A percentile compares a stretch with the other conserved stretches of the same genome.
Evolutionary conservation across 2,329 filamentous ascomycete genomes (phyloP).

Genomic region (Ascochyta fabae): DNA sequence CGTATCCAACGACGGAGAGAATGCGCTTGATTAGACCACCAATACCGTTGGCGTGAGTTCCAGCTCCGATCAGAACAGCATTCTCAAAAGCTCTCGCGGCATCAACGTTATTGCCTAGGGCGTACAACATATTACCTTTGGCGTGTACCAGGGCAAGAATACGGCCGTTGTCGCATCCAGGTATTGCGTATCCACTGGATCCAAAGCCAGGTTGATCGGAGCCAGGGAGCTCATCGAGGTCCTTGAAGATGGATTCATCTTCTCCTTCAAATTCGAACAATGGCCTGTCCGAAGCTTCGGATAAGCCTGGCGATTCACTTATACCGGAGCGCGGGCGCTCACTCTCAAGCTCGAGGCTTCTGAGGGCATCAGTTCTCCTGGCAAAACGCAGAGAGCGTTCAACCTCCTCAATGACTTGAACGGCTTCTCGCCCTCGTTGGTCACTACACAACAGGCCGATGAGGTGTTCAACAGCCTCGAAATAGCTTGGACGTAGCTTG

Average conservation of each 20-base stretch:
- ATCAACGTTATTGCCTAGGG: conserved; percentile 77
- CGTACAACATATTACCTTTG: conserved; percentile 98
- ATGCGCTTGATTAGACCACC: conserved; percentile 80
- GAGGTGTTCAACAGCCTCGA: conserved; percentile 94
- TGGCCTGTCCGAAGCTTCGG: conserved; percentile 63
- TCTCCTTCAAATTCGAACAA: conserved; percentile 61
- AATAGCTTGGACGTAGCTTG: conserved; percentile 80
- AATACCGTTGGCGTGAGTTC: conserved; percentile 72
- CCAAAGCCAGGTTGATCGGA: conserved; percentile 66
- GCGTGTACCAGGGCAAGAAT: conserved; percentile 94
- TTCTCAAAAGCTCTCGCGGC: conserved; percentile 94
- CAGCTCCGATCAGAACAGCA: conserved; percentile 86
- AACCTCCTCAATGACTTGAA: conserved; percentile 84
- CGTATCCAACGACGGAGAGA: conserved; percentile 67
- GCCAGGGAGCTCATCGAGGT: conserved; percentile 50
- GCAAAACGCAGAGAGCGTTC: conserved; percentile 70
- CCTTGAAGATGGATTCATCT: conserved; percentile 47
- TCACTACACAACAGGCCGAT: conserved; percentile 84
- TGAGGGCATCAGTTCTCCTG: conserved; percentile 56
- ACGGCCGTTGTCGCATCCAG: conserved; percentile 86
- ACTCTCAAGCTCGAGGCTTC: conserved; percentile 61
- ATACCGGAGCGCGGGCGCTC: conserved; percentile 67
- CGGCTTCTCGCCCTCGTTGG: conserved; percentile 81
- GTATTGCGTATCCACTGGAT: conserved; percentile 82
- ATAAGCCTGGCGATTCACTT: conserved; percentile 61